A percentile compares a stretch with the other conserved stretches of the same genome.
phyloP scores from a whole-genome alignment of 129 eudicot species.

The Pittosporum tobira region DNA sequence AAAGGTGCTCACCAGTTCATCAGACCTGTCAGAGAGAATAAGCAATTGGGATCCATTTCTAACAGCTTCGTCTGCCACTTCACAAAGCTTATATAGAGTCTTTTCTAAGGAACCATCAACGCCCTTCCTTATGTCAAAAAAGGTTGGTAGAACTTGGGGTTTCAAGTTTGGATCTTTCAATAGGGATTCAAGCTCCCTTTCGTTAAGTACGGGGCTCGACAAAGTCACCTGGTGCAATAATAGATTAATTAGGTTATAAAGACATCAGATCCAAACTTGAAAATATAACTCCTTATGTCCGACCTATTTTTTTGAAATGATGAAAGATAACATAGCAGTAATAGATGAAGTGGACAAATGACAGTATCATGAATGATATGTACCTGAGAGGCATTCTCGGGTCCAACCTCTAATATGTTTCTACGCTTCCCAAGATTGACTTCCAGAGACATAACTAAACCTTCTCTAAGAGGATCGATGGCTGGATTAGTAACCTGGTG shows the following conservation, averaged over 20 bases:
- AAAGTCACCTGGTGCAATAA: slow-evolving; percentile 58
- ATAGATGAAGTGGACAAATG: neutral
- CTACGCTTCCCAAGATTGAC: slow-evolving; percentile 98
- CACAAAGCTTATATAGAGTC: slow-evolving; percentile 73
- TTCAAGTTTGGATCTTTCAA: slow-evolving; percentile 66
- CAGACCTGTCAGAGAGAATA: slow-evolving; percentile 91
- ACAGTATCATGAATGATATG: neutral
- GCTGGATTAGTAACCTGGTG: slow-evolving; percentile 96
- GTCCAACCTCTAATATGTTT: slow-evolving; percentile 89
- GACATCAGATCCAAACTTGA: neutral
- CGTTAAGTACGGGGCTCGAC: slow-evolving; percentile 91
- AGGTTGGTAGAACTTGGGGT: slow-evolving; percentile 67
- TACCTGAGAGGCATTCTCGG: slow-evolving; percentile 99
- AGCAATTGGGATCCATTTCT: slow-evolving; percentile 98
- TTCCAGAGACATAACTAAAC: slow-evolving; percentile 97
- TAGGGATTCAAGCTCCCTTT: slow-evolving; percentile 81
- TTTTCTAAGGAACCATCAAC: slow-evolving; percentile 85
- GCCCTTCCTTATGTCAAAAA: slow-evolving; percentile 80
- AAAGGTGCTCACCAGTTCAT: slow-evolving; percentile 61
- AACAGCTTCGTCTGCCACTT: slow-evolving; percentile 99
- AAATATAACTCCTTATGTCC: neutral
- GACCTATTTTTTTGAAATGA: neutral
- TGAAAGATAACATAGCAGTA: neutral
- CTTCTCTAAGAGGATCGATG: slow-evolving; percentile 98
- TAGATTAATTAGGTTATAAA: slow-evolving; percentile 12